Conservation (phyloP, 495 filamentous ascomycete species). For the Pyrenopolyporus hunteri region DNA sequence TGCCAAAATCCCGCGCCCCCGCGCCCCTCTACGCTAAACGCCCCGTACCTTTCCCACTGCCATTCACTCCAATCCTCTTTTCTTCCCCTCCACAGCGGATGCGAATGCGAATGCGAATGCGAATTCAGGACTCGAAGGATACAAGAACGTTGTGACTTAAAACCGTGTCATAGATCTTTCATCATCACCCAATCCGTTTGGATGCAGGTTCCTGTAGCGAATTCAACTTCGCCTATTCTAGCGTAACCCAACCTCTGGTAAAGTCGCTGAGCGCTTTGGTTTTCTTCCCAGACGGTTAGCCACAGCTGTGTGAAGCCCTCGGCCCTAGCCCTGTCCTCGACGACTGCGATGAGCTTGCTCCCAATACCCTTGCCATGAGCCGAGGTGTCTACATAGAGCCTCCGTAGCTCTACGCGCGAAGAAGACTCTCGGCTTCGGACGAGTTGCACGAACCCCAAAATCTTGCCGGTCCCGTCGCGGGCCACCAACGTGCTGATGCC, state of each 20-base stretch:
- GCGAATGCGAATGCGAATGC: no score
- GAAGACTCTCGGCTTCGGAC: constrained; percentile 33
- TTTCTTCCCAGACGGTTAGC: constrained; percentile 54
- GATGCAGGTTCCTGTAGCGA: constrained; percentile 41
- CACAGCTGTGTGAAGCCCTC: constrained; percentile 46
- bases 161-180: constrained; percentile 6
- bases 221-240: constrained; percentile 43
- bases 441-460: constrained; percentile 48
- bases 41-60: no score
- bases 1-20: background rate
- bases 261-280: constrained; percentile 41
- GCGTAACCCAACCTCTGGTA: constrained; percentile 45
- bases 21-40: no score
- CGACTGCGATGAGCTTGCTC: constrained; percentile 38
- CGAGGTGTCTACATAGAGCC: constrained; percentile 46
- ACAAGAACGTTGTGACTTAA: no score
- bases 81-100: no score
- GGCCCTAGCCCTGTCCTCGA: constrained; percentile 42
- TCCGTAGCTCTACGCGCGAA: constrained; percentile 44
- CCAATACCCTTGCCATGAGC: constrained; percentile 47
- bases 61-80: no score
- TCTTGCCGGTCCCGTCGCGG: constrained; percentile 19
- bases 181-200: constrained; percentile 44
- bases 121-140: no score
- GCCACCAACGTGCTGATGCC: constrained; percentile 41